These are phyloP conservation scores for Turnera subulata DNA, from an alignment of 345 rosid genomes.

Conservation along the genomic window DNA sequence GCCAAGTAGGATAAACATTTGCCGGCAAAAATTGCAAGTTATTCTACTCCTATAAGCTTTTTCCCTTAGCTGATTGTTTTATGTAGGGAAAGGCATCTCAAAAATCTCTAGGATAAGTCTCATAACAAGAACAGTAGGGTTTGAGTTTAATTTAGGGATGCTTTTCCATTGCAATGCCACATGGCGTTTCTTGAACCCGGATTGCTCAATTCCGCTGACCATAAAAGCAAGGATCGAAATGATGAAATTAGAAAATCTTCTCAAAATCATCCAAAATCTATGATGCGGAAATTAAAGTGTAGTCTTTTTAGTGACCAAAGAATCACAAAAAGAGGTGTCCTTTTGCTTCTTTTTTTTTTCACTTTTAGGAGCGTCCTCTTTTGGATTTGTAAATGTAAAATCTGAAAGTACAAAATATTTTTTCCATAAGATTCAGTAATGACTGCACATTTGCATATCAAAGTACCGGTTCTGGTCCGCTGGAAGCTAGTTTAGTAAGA, in stretches of 20 bases:
- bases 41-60: too few relatives aligned
- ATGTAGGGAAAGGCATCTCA: too few relatives aligned
- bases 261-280: constrained; percentile 23
- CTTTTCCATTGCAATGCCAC: too few relatives aligned
- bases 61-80: too few relatives aligned
- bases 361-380: constrained; percentile 35
- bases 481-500: too few relatives aligned
- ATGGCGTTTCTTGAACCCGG: background rate
- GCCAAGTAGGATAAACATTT: too few relatives aligned
- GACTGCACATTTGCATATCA: constrained; percentile 13
- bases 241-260: constrained; percentile 20
- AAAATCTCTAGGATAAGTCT: too few relatives aligned
- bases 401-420: constrained; percentile 22
- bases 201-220: background rate
- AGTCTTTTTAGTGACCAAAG: constrained; percentile 23
- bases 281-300: constrained; percentile 8
- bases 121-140: too few relatives aligned
- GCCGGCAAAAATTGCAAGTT: too few relatives aligned
- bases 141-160: too few relatives aligned
- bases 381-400: constrained; percentile 5
- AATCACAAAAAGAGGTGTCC: constrained; percentile 30
- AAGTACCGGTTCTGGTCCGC: too few relatives aligned
- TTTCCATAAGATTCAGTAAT: constrained; percentile 17
- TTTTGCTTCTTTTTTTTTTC: constrained; percentile 22
- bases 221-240: constrained; percentile 13